These are phyloP conservation scores for Isoetes taiwanensis DNA, from an alignment of 75 land plant genomes.

Conservation along the genomic window DNA sequence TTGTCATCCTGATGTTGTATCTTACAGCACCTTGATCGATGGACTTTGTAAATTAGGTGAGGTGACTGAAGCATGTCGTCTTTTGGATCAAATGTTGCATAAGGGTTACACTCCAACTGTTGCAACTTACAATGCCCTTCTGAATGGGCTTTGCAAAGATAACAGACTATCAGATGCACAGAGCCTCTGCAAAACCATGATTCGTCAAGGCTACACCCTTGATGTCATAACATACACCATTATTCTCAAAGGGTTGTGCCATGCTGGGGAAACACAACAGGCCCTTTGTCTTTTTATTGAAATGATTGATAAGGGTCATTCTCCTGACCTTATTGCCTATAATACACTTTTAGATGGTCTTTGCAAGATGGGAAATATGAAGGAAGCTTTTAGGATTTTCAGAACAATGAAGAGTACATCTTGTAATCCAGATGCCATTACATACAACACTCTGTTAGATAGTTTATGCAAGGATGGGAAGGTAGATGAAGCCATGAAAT, in stretches of 20 bases:
- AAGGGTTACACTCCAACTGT: conserved; percentile 13
- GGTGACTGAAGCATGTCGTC: background rate
- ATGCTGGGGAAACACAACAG: background rate
- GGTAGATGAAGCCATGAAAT: background rate
- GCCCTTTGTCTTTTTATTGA: conserved; percentile 5
- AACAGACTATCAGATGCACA: conserved; percentile 6
- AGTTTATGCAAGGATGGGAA: conserved; percentile 14
- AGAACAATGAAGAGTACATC: conserved; percentile 7
- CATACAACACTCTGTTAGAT: conserved; percentile 12
- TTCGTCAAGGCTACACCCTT: background rate
- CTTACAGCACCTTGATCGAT: conserved; percentile 13
- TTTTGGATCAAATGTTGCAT: conserved; percentile 1
- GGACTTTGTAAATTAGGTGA: conserved; percentile 9
- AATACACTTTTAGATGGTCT: conserved; percentile 16
- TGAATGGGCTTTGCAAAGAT: conserved; percentile 14
- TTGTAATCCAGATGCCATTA: conserved; percentile 5
- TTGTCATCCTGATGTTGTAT: background rate
- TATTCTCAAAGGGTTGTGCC: conserved; percentile 13
- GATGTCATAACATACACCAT: conserved; percentile 7
- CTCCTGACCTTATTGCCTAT: conserved; percentile 1
- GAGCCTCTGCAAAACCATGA: conserved; percentile 3
- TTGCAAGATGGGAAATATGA: background rate
- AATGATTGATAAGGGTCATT: conserved; percentile 3
- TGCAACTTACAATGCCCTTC: conserved; percentile 8
- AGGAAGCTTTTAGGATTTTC: conserved; percentile 7